Evolutionary conservation across 768 basidiomycete species (phyloP).

Genomic region (Mycena belliarum): DNA sequence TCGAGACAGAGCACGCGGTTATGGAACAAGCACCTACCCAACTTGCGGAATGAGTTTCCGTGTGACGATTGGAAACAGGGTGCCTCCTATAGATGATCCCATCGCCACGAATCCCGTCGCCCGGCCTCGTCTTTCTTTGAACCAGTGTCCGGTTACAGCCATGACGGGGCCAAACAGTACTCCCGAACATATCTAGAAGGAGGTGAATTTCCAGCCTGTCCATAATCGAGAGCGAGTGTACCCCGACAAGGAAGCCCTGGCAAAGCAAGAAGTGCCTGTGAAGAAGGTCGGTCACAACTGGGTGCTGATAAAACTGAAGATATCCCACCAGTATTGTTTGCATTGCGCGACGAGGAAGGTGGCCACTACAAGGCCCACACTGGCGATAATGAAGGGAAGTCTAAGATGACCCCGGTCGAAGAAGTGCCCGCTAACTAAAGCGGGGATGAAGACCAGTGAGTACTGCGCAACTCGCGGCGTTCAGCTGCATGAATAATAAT

Average conservation of each 20-base stretch:
- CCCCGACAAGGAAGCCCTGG: conserved; percentile 70
- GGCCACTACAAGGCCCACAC: conserved; percentile 51
- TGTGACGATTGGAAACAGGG: conserved; percentile 58
- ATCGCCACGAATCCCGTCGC: conserved; percentile 56
- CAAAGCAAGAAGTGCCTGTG: conserved; percentile 69
- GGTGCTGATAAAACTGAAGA: no score
- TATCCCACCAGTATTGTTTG: conserved; percentile 62
- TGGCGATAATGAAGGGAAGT: conserved; percentile 48
- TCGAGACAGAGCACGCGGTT: neutral
- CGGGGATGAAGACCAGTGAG: conserved; percentile 63
- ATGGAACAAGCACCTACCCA: conserved; percentile 45
- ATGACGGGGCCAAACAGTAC: conserved; percentile 52
- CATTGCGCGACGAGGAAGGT: conserved; percentile 76
- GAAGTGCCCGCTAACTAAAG: conserved; percentile 65
- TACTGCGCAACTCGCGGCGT: conserved; percentile 47
- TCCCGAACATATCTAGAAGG: conserved; percentile 35
- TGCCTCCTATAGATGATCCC: conserved; percentile 64
- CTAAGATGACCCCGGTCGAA: conserved; percentile 74
- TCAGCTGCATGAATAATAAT: neutral
- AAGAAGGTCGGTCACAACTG: no score
- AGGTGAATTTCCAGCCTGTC: conserved; percentile 15
- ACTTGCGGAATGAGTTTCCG: conserved; percentile 53
- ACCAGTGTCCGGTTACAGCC: conserved; percentile 64
- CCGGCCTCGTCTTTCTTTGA: conserved; percentile 51
- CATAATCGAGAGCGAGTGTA: conserved; percentile 23